Percentiles rank a stretch among this genome's conserved stretches.
Evolutionary conservation across 192 early-diverging fungal genomes (phyloP).

Genomic region (Gorgonomyces haynaldii): DNA sequence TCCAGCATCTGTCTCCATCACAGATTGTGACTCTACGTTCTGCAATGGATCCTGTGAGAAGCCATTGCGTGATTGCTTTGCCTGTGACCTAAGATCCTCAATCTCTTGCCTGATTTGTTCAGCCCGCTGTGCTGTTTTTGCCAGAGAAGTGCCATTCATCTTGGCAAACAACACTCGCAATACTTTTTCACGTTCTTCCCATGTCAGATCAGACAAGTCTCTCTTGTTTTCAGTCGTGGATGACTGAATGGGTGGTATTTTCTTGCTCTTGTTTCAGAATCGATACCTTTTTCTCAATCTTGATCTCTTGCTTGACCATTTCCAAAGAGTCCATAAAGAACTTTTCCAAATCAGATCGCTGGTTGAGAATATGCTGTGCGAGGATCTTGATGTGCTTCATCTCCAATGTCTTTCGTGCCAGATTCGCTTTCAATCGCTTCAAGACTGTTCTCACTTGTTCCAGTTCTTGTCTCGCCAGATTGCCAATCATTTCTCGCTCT

Average conservation of each 20-base stretch:
- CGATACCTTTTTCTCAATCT: constrained; percentile 18
- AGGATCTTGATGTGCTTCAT: constrained; percentile 50
- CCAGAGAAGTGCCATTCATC: constrained; percentile 45
- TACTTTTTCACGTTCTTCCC: constrained; percentile 48
- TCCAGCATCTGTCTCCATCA: too few relatives aligned
- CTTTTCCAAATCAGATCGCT: constrained; percentile 45
- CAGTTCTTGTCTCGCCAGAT: constrained; percentile 35
- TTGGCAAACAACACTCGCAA: constrained; percentile 49
- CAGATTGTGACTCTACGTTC: too few relatives aligned
- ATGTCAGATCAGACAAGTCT: constrained; percentile 36
- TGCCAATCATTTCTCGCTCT: constrained; percentile 40
- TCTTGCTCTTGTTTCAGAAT: constrained; percentile 36
- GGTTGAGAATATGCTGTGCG: constrained; percentile 50
- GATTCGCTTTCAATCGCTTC: constrained; percentile 17
- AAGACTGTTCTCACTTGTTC: constrained; percentile 37
- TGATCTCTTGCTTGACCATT: constrained; percentile 30
- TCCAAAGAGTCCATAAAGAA: constrained; percentile 57
- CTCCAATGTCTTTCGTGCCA: constrained; percentile 33
- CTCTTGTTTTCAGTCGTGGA: constrained; percentile 23
- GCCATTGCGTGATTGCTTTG: too few relatives aligned
- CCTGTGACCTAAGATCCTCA: too few relatives aligned
- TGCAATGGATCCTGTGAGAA: too few relatives aligned
- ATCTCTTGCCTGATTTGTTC: too few relatives aligned
- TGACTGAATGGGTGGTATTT: constrained; percentile 8
- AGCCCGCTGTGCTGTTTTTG: constrained; percentile 1